phyloP scores from a whole-genome alignment of 331 rosid species.

The Arachis monticola region DNA sequence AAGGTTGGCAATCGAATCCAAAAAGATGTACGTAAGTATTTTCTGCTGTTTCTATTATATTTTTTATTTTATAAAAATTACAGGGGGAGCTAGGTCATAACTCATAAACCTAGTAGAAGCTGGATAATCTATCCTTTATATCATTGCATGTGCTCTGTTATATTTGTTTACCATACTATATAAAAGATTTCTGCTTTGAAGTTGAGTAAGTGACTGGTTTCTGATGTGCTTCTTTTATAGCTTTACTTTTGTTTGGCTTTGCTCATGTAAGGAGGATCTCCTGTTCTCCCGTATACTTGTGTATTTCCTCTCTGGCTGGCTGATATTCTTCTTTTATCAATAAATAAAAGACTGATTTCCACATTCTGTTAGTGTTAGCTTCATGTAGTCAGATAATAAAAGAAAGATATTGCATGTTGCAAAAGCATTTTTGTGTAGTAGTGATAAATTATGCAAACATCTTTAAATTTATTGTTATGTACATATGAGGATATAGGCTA shows the following conservation, averaged over 20 bases:
- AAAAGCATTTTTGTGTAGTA: slow-evolving; percentile 2
- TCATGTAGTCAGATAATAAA: background rate
- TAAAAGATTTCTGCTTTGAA: background rate
- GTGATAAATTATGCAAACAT: slow-evolving; percentile 22
- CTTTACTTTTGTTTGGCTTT: too few species aligned
- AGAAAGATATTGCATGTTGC: slow-evolving; percentile 19
- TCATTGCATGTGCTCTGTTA: background rate
- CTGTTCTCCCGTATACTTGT: too few species aligned
- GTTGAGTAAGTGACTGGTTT: slow-evolving; percentile 11
- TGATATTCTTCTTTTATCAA: too few species aligned
- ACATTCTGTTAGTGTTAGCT: slow-evolving; percentile 9
- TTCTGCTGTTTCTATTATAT: slow-evolving; percentile 24
- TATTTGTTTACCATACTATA: slow-evolving; percentile 15
- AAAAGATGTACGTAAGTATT: slow-evolving; percentile 67
- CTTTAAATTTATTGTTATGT: slow-evolving; percentile 12
- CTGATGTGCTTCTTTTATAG: too few species aligned
- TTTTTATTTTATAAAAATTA: slow-evolving; percentile 3
- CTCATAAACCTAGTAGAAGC: slow-evolving; percentile 22
- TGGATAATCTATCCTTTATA: background rate
- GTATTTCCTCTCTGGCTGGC: too few species aligned
- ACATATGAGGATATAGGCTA: slow-evolving; percentile 32
- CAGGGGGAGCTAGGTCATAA: slow-evolving; percentile 11
- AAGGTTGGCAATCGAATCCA: slow-evolving; percentile 86
- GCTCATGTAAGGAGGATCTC: too few species aligned
- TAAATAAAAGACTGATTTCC: background rate